Evolutionary conservation across 202 grass and related monocot genomes (phyloP), one percentile per base, ranked within the genome.

Genomic region (Bolboschoenoplectus hybrid): DNA sequence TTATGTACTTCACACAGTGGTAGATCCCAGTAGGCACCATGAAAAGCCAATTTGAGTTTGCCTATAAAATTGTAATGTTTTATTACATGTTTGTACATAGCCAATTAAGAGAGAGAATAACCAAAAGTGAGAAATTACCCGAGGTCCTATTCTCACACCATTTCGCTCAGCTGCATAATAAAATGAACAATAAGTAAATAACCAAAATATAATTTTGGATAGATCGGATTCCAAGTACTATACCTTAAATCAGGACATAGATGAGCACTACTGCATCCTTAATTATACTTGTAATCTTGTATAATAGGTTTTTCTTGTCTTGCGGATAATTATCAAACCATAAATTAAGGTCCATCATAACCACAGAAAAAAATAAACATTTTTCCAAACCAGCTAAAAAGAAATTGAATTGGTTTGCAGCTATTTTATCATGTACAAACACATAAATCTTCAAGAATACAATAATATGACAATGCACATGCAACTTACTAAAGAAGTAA

Each of bases 1-100:
- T 94, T 77, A 97, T 67, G 84, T 97, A 94, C 57, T 72, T 92
- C 43, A 97, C 91, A 36, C 62, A 86, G 70, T 89, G 86, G 43
- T 94, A 94, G 84, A 97, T 94, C 81, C 91, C 91, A 5, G 87
- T 51, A 4, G 91, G 94, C 51, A 97, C 94, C 4, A 97, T 97
- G 67, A 92, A 94, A 82, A 97, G 91, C 94, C 94, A 93, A 10
- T 90, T 74, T 0, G 91, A 93, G 78, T 88, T 71, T 1, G 83
- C 94, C 94, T 97, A 90, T 55, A 82, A 26, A 55, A 0, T 26
- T 84, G 46, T 88, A 82, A 86, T 43, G 16, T 72, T 86, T 38
- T 44, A 6, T 74, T 34, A 65, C 55, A 43, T 32, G 17, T 4
- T 6, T 16, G n/a, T 4, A 73, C 46, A 41, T 63, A 63, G 43